A percentile compares a stretch with the other conserved stretches of the same genome.
phyloP scores from a whole-genome alignment of 768 basidiomycete genomes.

The Coprinopsis marcescibilis region DNA sequence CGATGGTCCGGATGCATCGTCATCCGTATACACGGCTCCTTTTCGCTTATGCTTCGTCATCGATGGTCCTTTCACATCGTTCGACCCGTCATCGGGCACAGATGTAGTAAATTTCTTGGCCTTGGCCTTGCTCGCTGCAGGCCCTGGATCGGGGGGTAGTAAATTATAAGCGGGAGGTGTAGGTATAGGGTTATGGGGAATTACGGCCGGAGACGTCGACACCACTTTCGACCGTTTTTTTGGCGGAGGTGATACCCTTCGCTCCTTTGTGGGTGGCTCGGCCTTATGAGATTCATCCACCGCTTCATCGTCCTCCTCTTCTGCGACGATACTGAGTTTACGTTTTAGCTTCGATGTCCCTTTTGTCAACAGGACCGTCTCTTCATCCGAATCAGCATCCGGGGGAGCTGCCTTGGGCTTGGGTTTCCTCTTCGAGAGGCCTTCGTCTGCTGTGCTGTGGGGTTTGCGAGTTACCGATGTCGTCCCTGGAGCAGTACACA shows the following conservation, averaged over 20 bases:
- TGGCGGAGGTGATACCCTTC: background rate
- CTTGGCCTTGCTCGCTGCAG: background rate
- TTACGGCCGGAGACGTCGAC: background rate
- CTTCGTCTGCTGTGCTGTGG: too few species aligned
- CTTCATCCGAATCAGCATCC: background rate
- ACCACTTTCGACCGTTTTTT: background rate
- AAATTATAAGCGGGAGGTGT: background rate
- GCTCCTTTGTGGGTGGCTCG: background rate
- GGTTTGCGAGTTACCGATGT: too few species aligned
- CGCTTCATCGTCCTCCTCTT: slow-evolving; percentile 10
- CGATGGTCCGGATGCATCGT: background rate
- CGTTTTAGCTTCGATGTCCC: background rate
- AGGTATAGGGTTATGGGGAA: background rate
- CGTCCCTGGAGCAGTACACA: too few species aligned
- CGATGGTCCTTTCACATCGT: too few species aligned
- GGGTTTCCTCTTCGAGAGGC: background rate
- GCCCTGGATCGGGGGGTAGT: background rate
- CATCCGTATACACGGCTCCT: background rate
- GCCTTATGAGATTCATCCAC: background rate
- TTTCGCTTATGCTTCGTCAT: too few species aligned
- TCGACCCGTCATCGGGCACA: too few species aligned
- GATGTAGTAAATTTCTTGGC: background rate
- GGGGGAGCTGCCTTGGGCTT: background rate
- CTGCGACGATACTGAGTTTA: slow-evolving; percentile 10
- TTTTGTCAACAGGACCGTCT: background rate